Evolutionary conservation across 177 flowering plant species (phyloP), one percentile per base, ranked within the genome.

Genomic region (Vitis hybrid): DNA sequence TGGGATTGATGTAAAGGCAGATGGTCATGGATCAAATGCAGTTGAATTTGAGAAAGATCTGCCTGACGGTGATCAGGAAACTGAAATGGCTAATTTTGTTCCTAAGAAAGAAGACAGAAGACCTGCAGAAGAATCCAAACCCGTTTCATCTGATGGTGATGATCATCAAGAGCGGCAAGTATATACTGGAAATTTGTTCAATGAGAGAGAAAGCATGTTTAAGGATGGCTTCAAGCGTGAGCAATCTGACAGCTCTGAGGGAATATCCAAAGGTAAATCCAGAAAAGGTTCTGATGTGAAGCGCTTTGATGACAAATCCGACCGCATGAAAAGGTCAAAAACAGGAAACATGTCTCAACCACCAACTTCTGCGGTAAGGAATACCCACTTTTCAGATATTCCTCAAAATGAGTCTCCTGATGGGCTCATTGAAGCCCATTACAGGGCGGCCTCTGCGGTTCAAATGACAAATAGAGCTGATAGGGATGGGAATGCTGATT

Each of bases 241-340:
- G 67, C 83, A 79, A 56, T 72, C 79, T 73, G 85, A 82, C 60
- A 78, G 69, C 62, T 63, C 69, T 51, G 82, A 80, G 63, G 81
- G 75, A 72, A 65, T 17, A 49, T 67, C 79, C 1, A 80, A 76
- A 82, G 65, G 79, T 26, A 91, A 85, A 69, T 69, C 81, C 69
- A 91, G 83, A 77, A 88, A 83, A 69, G 81, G 69, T 54, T 73
- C 76, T 68, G 86, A 85, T 66, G 15, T 48, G 48, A 78, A 72
- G 49, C 77, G 72, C 55, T 67, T 52, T 11, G 78, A 83, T 77
- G 88, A 80, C 73, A 84, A 77, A 62, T 51, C 87, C 70, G 88
- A 76, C 65, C 81, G 60, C 56, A 50, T 70, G 52, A 90, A 85
- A 77, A 84, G 80, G 73, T 70, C 51, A 14, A 91, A 84, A 76